Evolutionary conservation across 1,284 basidiomycete species (phyloP).

Genomic region (Apiotrichum mycotoxinovorans): DNA sequence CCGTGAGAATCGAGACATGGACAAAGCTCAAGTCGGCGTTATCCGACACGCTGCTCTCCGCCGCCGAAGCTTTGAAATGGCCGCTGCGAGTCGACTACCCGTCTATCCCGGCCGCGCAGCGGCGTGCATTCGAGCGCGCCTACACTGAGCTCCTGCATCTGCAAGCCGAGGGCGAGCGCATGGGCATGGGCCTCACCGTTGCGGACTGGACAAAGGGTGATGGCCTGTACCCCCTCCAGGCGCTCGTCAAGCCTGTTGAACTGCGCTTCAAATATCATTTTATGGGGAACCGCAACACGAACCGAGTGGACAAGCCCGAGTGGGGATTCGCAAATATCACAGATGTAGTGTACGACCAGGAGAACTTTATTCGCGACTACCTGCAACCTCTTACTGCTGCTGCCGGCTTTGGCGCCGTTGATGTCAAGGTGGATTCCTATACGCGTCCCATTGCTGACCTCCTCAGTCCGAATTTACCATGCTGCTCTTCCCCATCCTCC

Average conservation of each 20-base stretch:
- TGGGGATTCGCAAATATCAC: constrained; percentile 93
- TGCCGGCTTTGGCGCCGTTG: constrained; percentile 62
- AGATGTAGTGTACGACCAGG: constrained; percentile 76
- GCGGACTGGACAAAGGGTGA: constrained; percentile 32
- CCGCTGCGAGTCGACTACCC: constrained; percentile 67
- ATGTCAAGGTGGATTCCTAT: constrained; percentile 64
- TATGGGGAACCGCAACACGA: constrained; percentile 78
- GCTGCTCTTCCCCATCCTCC: constrained; percentile 66
- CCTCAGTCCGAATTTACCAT: constrained; percentile 69
- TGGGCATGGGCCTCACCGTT: constrained; percentile 3
- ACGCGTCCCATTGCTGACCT: neutral
- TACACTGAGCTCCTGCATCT: constrained; percentile 71
- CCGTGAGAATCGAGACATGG: constrained; percentile 68
- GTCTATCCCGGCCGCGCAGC: constrained; percentile 54
- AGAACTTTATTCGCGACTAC: constrained; percentile 68
- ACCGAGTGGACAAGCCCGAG: constrained; percentile 94
- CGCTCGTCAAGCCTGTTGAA: constrained; percentile 77
- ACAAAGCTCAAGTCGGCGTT: constrained; percentile 63
- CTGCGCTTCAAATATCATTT: constrained; percentile 95
- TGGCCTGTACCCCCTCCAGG: constrained; percentile 73
- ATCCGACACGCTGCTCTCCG: constrained; percentile 59
- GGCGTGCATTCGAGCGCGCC: constrained; percentile 65
- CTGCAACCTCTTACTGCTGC: constrained; percentile 67
- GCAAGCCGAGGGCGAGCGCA: constrained; percentile 59
- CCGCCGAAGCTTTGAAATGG: constrained; percentile 74